phyloP scores from a whole-genome alignment of 768 basidiomycete species.

The Boletus fagicola region DNA sequence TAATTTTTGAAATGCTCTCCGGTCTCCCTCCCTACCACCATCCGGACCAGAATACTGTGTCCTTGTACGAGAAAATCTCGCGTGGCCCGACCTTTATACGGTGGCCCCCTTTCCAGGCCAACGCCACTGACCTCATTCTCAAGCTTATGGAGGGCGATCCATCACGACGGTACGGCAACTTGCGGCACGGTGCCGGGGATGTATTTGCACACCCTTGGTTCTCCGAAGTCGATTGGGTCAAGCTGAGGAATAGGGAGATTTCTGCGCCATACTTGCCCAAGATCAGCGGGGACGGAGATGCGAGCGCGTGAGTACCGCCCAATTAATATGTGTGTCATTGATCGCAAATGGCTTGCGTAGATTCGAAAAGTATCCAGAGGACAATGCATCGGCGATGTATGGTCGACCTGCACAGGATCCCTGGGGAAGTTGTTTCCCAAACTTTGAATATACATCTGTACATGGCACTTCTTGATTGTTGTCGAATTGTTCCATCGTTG shows the following conservation, averaged over 20 bases:
- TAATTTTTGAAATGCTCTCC: conserved; percentile 97
- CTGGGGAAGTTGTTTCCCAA: conserved; percentile 69
- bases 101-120: conserved; percentile 74
- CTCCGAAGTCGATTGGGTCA: conserved; percentile 88
- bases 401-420: conserved; percentile 57
- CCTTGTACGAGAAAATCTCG: conserved; percentile 90
- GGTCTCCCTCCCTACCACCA: conserved; percentile 96
- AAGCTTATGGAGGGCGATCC: conserved; percentile 90
- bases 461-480: conserved; percentile 38
- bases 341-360: conserved; percentile 34
- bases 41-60: conserved; percentile 76
- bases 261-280: conserved; percentile 94
- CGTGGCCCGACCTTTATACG: conserved; percentile 69
- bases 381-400: conserved; percentile 59
- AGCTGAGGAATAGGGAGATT: conserved; percentile 78
- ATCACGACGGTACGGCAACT: conserved; percentile 84
- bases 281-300: conserved; percentile 90
- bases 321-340: background rate
- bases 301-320: conserved; percentile 71
- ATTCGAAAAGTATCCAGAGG: conserved; percentile 79
- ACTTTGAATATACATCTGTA: conserved; percentile 61
- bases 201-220: conserved; percentile 96
- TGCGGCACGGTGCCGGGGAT: conserved; percentile 84
- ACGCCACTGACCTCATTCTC: conserved; percentile 85
- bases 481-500: conserved; percentile 3